Percentiles rank a stretch among this genome's conserved stretches.
phyloP scores from a whole-genome alignment of 495 filamentous ascomycete species.

The Elasticomyces elasticus region DNA sequence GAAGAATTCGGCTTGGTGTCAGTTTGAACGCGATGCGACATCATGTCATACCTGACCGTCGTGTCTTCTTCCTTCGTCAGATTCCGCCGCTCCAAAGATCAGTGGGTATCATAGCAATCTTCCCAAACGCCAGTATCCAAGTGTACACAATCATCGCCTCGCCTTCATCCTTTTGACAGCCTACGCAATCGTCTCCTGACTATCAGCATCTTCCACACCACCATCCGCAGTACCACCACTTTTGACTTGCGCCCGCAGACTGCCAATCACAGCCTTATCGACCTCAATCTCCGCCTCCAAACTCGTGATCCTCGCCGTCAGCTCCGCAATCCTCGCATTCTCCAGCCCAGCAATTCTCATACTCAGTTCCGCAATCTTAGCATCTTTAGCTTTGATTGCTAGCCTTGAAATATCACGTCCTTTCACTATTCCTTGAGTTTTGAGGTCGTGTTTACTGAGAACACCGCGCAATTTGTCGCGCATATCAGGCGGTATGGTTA shows the following conservation, averaged over 20 bases:
- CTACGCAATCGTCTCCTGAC: slow-evolving; percentile 2
- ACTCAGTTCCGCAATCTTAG: slow-evolving; percentile 44
- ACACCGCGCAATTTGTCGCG: slow-evolving; percentile 21
- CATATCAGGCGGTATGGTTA: slow-evolving; percentile 6
- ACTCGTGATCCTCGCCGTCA: slow-evolving; percentile 34
- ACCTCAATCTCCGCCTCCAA: slow-evolving; percentile 45
- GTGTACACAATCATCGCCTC: no score
- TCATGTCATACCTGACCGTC: no score
- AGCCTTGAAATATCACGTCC: slow-evolving; percentile 54
- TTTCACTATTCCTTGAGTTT: slow-evolving; percentile 45
- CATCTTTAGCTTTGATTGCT: slow-evolving; percentile 52
- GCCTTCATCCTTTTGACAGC: not conserved
- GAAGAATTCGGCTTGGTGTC: no score
- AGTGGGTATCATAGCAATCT: not conserved
- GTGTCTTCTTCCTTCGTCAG: no score
- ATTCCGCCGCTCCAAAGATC: no score
- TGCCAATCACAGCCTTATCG: slow-evolving; percentile 2
- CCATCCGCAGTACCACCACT: not conserved
- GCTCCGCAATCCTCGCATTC: slow-evolving; percentile 5
- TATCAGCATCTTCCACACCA: not conserved
- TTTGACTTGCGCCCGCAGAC: not conserved
- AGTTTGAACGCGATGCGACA: no score
- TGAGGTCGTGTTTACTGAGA: slow-evolving; percentile 48
- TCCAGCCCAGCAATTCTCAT: slow-evolving; percentile 29
- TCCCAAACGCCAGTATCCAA: not conserved